phyloP scores from a whole-genome alignment of 768 basidiomycete genomes.

The Sutorius australiensis region DNA sequence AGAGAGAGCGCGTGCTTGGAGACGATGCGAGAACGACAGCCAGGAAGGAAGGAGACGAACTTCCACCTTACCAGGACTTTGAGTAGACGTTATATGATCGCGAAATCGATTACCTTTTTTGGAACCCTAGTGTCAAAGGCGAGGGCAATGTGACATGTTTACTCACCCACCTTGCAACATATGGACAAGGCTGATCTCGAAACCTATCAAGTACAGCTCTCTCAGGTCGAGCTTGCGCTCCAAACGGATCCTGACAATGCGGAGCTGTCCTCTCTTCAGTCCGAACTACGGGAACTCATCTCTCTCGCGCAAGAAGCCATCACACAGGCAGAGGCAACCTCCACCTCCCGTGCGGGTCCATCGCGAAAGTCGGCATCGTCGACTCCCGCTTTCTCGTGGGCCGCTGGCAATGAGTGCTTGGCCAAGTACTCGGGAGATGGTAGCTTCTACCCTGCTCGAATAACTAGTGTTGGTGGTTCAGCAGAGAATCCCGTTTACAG shows the following conservation, averaged over 20 bases:
- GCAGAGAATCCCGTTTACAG: constrained; percentile 81
- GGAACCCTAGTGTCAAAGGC: constrained; percentile 9
- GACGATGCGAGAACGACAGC: constrained; percentile 26
- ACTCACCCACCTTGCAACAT: background rate
- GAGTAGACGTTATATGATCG: constrained; percentile 4
- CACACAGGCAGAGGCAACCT: constrained; percentile 62
- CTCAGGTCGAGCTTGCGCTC: constrained; percentile 83
- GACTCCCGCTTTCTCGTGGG: constrained; percentile 56
- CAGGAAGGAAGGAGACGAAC: constrained; percentile 33
- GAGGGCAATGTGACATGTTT: background rate
- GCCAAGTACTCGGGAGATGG: constrained; percentile 85
- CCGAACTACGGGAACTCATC: constrained; percentile 82
- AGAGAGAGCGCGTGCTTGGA: constrained; percentile 51
- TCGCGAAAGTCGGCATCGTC: constrained; percentile 52
- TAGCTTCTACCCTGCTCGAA: constrained; percentile 84
- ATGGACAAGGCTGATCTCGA: constrained; percentile 73
- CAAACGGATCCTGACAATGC: constrained; percentile 68
- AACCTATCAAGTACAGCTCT: constrained; percentile 84
- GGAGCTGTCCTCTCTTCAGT: constrained; percentile 68
- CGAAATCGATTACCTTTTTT: constrained; percentile 14
- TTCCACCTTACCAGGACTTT: constrained; percentile 45
- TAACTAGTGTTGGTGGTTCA: constrained; percentile 80
- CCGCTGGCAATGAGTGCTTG: constrained; percentile 80
- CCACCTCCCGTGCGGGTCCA: constrained; percentile 54
- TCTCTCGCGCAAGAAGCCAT: constrained; percentile 70